Evolutionary conservation across 2,329 filamentous ascomycete genomes (phyloP), one percentile per base, ranked within the genome.

Genomic region (Ilyonectria destructans): DNA sequence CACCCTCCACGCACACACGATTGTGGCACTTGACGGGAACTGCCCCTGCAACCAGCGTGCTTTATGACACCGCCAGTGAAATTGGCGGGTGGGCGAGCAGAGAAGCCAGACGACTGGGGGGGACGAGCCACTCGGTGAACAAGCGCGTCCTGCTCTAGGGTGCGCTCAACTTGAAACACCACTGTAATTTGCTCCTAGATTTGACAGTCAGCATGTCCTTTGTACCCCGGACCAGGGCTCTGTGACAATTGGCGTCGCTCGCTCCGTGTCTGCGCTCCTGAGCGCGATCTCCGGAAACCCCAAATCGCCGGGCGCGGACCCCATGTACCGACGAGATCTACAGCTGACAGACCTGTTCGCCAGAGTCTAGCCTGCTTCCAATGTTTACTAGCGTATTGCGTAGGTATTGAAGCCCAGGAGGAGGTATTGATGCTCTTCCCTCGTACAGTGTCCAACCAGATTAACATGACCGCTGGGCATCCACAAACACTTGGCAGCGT

Each of bases 131-230:
- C 56, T 46, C 45, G 43, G 52, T 61, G 67, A 64, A 64, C 67
- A 57, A 58, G 59, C 56, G 29, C 37, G 62, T 40, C 54, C 52
- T 12, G 49, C 23, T 55, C 55, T 52, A 57, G 52, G 63, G 60
- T 43, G 49, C 23, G 13, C 55, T 67, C 63, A 61, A 64, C 45
- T 52, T 46, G 64, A 62, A 67, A 67, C 63, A 57, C 57, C 64
- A 64, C 64, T 61, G 64, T 58, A 69, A 69, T 69, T 64, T 69
- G 33, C 66, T 45, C 51, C 49, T 49, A 54, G 37, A 62, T 58
- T 63, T 60, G 49, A 60, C 65, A 59, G 37, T 40, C 60, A 62
- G 45, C 52, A 58, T 23, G 29, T 35, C 48, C 23, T 19, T 31
- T 15, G 19, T 37, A n/a, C 52, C 23, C 48, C 40, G 23, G 49